Percentiles rank a stretch among this genome's conserved stretches.
These are phyloP conservation scores for Monilinia vaccinii-corymbosi DNA, from an alignment of 2,329 filamentous ascomycete species.

Conservation along the genomic window DNA sequence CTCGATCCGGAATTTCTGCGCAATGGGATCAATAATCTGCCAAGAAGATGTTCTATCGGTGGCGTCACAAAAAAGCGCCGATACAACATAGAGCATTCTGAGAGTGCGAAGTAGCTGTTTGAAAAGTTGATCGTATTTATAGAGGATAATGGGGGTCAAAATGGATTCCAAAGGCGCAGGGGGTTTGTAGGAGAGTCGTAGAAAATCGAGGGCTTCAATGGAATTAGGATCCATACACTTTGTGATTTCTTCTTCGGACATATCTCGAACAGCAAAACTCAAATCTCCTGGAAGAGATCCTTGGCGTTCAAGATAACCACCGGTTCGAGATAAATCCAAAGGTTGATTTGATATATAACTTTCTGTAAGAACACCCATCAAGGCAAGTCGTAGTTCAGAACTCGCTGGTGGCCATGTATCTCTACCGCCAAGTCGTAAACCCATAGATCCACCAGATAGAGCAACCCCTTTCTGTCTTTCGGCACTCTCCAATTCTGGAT, in stretches of 20 bases:
- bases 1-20: constrained; percentile 58
- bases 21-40: constrained; percentile 19
- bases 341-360: constrained; percentile 43
- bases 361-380: constrained; percentile 79
- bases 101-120: constrained; percentile 66
- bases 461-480: constrained; percentile 63
- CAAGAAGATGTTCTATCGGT: constrained; percentile 30
- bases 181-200: constrained; percentile 76
- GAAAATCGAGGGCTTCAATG: constrained; percentile 85
- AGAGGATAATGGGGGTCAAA: constrained; percentile 59
- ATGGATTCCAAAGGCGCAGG: constrained; percentile 62
- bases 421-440: constrained; percentile 70
- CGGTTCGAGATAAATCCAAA: constrained; percentile 23
- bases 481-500: constrained; percentile 69
- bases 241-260: constrained; percentile 69
- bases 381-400: constrained; percentile 79
- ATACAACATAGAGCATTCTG: constrained; percentile 69
- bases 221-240: constrained; percentile 74
- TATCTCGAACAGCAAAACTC: constrained; percentile 76
- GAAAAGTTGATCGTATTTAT: constrained; percentile 82
- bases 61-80: constrained; percentile 52
- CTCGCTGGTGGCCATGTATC: constrained; percentile 89
- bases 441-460: constrained; percentile 63
- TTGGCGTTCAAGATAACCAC: constrained; percentile 26
- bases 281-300: constrained; percentile 54